These are phyloP conservation scores for Sporormia fimetaria DNA, from an alignment of 495 filamentous ascomycete genomes.

Conservation along the genomic window DNA sequence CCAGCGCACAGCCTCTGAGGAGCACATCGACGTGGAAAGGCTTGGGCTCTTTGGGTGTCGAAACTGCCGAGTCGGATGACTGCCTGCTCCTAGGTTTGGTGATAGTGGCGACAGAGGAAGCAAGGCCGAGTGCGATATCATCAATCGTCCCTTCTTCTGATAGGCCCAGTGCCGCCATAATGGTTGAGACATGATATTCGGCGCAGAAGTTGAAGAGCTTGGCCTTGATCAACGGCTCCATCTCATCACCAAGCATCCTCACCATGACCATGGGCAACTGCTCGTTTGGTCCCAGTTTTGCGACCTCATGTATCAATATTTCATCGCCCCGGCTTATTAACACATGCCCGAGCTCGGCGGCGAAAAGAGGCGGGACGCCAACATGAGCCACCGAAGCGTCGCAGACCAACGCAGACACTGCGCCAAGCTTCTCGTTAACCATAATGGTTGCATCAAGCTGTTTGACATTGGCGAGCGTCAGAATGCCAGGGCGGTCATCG, in stretches of 20 bases:
- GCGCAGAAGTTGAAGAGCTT: constrained; percentile 69
- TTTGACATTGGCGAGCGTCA: constrained; percentile 60
- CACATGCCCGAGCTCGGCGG: constrained; percentile 55
- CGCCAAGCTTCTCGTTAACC: constrained; percentile 52
- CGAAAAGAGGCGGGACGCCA: constrained; percentile 66
- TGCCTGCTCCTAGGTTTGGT: constrained; percentile 33
- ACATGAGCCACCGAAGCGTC: constrained; percentile 72
- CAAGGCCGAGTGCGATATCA: constrained; percentile 62
- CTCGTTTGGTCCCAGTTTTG: constrained; percentile 27
- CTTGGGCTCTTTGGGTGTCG: constrained; percentile 29
- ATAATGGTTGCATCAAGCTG: constrained; percentile 47
- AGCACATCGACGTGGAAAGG: constrained; percentile 59
- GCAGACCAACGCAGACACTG: constrained; percentile 43
- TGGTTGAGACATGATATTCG: constrained; percentile 73
- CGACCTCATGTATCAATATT: constrained; percentile 51
- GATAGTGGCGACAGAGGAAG: constrained; percentile 67
- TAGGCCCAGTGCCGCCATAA: constrained; percentile 67
- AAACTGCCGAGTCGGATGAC: constrained; percentile 27
- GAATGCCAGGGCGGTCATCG: constrained; percentile 82
- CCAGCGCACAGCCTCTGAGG: constrained; percentile 67
- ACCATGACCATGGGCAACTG: constrained; percentile 57
- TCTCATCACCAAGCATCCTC: constrained; percentile 82
- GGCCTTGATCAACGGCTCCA: constrained; percentile 79
- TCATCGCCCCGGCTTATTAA: constrained; percentile 56
- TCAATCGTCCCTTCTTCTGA: constrained; percentile 49